Conservation (phyloP, 176 grass and related monocot species). For the Carex myosuroides region DNA sequence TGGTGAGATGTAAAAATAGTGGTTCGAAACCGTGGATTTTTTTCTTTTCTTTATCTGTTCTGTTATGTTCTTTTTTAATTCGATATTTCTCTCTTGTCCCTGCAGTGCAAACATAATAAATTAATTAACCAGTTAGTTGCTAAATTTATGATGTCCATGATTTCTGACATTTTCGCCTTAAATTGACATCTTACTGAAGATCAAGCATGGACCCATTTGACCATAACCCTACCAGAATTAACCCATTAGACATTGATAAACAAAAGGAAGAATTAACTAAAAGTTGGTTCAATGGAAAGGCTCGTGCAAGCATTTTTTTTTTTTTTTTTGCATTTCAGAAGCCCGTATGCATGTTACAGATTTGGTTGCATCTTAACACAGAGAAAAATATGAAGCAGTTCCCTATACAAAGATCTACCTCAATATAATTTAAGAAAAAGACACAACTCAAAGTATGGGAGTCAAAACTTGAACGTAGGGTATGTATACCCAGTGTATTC, state of each 20-base stretch:
- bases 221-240: not conserved
- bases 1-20: not conserved
- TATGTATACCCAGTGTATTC: too few species aligned
- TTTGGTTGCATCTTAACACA: too few species aligned
- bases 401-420: too few species aligned
- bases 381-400: too few species aligned
- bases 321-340: not conserved
- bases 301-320: not conserved
- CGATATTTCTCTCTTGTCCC: too few species aligned
- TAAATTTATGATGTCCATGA: not conserved
- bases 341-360: too few species aligned
- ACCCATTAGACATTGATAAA: not conserved
- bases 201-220: not conserved
- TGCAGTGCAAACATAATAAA: not conserved
- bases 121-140: not conserved
- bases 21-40: not conserved
- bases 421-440: too few species aligned
- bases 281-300: not conserved
- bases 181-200: not conserved
- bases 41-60: not conserved
- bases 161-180: not conserved
- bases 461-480: too few species aligned
- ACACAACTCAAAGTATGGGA: too few species aligned
- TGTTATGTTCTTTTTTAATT: not conserved
- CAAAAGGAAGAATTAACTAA: not conserved